These are phyloP conservation scores for Striga hermonthica DNA, from an alignment of 305 asterid genomes.

Conservation along the genomic window DNA sequence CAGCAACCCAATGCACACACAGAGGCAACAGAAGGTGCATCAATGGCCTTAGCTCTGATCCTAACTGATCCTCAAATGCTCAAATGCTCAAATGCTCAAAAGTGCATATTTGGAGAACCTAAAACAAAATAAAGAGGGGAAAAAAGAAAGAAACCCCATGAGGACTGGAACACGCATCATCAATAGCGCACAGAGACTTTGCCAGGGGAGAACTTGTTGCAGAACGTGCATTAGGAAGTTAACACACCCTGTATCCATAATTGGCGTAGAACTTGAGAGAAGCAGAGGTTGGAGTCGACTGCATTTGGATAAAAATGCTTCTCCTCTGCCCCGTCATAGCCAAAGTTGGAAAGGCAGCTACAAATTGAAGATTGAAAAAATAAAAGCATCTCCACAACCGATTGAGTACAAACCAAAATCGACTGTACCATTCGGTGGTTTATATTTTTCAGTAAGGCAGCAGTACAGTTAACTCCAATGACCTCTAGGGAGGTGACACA, in stretches of 20 bases:
- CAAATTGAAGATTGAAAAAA: too few species aligned
- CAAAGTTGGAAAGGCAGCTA: too few species aligned
- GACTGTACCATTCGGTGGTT: too few species aligned
- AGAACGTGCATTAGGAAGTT: conserved; percentile 92
- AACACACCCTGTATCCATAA: conserved; percentile 78
- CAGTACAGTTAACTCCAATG: too few species aligned
- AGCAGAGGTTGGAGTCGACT: conserved; percentile 86
- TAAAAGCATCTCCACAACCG: too few species aligned
- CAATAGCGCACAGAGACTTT: conserved; percentile 68
- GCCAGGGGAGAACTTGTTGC: conserved; percentile 92
- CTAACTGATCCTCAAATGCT: too few species aligned
- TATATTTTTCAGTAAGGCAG: neutral
- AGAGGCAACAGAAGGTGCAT: conserved; percentile 63
- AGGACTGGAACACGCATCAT: conserved; percentile 44
- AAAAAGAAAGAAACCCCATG: too few species aligned
- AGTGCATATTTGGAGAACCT: too few species aligned
- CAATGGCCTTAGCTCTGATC: conserved; percentile 49
- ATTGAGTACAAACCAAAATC: too few species aligned
- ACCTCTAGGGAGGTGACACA: too few species aligned
- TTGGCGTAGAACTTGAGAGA: conserved; percentile 89
- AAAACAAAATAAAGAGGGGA: too few species aligned
- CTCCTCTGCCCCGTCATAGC: conserved; percentile 75
- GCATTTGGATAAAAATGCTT: conserved; percentile 91
- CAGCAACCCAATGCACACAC: conserved; percentile 82
- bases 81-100: too few species aligned